Base-by-base conservation (phyloP, 139 green algal species). In the Chlamydomonas eustigma region DNA sequence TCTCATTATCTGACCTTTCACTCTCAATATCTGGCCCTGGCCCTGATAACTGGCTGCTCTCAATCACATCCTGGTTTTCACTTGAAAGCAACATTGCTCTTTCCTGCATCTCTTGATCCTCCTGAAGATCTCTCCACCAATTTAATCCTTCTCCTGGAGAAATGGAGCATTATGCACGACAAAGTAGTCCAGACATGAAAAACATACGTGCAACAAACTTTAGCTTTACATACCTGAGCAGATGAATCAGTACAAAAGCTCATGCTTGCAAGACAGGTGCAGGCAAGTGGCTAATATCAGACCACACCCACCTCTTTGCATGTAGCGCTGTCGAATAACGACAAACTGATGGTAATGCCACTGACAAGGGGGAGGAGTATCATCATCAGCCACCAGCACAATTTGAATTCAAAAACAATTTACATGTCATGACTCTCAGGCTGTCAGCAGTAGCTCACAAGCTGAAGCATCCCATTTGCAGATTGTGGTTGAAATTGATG, bases 301-400 rank as follows among this genome's bases (percentile, higher is more conserved):
- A n/a, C n/a, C n/a, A n/a, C n/a, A n/a, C 63, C 32, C 64, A 89
- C 84, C 84, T 76, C 63, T 73, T 0, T 31, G 28, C 25, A 89
- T 64, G 68, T 86, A 89, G 51, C 76, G 63, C 65, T 87, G 81
- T 3, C 81, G 70, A 3, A 84, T 71, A 2, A 70, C 74, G 6
- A 86, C 70, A 50, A 82, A 87, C 52, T 87, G 74, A 35, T 84
- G 69, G 77, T 81, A 84, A 34, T 84, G 74, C 52, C 70, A 77
- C 18, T 50, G 52, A 8, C 24, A 22, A 70, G 25, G 24, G 30
- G 18, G 30, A 37, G 63, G 12, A 22, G 8, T 35, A 70, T 28
- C 63, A 37, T 74, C 22, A 89, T 63, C 44, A 89, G 64, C 22
- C 64, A 86, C 39, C 76, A 82, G 2, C 76, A 51, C 68, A 78